Percentiles rank a stretch among this genome's conserved stretches.
phyloP scores from a whole-genome alignment of 208 protist genomes.

The Trypanosoma cruzi region DNA sequence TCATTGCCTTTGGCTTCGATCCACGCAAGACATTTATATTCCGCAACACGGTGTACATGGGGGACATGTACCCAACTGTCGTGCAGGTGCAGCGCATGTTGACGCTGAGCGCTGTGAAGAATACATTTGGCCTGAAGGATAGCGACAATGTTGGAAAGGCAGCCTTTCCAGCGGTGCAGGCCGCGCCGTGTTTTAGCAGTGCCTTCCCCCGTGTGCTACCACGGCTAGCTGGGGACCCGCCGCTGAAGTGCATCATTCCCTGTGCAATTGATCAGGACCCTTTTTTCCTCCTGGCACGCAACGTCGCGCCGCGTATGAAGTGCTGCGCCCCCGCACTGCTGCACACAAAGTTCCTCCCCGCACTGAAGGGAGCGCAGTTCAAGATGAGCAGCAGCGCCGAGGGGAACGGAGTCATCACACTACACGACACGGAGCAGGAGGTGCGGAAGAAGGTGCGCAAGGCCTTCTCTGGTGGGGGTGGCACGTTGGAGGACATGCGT shows the following conservation, averaged over 20 bases:
- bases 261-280: slow-evolving; percentile 98
- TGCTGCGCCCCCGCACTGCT: slow-evolving; percentile 95
- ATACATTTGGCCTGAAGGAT: slow-evolving; percentile 95
- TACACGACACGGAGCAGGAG: slow-evolving; percentile 95
- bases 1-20: slow-evolving; percentile 99
- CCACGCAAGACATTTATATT: slow-evolving; percentile 99
- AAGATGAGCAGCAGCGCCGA: slow-evolving; percentile 98
- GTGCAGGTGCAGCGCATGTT: slow-evolving; percentile 92
- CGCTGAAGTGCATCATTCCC: slow-evolving; percentile 97
- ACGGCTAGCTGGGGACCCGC: slow-evolving; percentile 13
- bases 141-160: slow-evolving; percentile 95
- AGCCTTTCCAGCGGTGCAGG: slow-evolving; percentile 98
- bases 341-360: slow-evolving; percentile 98
- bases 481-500: slow-evolving; percentile 96
- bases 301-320: slow-evolving; percentile 94
- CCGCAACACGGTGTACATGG: slow-evolving; percentile 98
- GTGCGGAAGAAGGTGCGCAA: slow-evolving; percentile 96
- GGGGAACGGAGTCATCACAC: slow-evolving; percentile 93
- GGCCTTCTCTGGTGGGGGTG: slow-evolving; percentile 97
- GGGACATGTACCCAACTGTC: slow-evolving; percentile 96
- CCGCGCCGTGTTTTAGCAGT: slow-evolving; percentile 95
- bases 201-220: slow-evolving; percentile 95
- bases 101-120: slow-evolving; percentile 91
- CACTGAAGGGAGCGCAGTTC: slow-evolving; percentile 93
- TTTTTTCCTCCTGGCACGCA: slow-evolving; percentile 98